Evolutionary conservation across 768 basidiomycete species (phyloP), one percentile per base, ranked within the genome.

Genomic region (Albatrellus ellisii): DNA sequence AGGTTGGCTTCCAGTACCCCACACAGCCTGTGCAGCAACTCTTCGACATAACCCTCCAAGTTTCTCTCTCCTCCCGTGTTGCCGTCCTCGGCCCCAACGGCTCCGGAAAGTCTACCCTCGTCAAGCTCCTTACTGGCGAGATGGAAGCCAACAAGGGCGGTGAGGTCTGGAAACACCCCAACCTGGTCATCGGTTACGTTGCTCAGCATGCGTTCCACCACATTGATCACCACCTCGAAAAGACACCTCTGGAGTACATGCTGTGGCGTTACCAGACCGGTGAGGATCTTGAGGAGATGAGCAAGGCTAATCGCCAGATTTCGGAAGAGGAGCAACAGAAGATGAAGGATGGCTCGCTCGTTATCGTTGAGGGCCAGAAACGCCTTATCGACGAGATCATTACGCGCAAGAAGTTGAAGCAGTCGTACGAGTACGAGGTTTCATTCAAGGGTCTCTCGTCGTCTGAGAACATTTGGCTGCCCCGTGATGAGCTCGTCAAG

Each of bases 201-300:
- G 92, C 92, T 31, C 92, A 97, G 66, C 92, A 97, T 65, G 92
- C 92, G 47, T 97, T 97, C 91, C 92, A 97, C 72, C 92, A 97
- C 64, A 97, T 97, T 58, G 92, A 97, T 62, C 68, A 89, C 63
- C 92, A 97, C 60, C 86, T 97, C 59, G 92, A 97, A 75, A 94
- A 91, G 75, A 97, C 92, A 11, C 88, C 92, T 38, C 80, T 97
- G 54, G 92, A 97, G 69, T 97, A 97, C 75, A 90, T 97, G 88
- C 69, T 97, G 52, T 97, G 92, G 92, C 91, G 92, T 67, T 97
- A 95, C 79, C 92, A 97, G 75, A 97, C 92, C 45, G 92, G 92
- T 62, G 92, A 97, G 64, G 92, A 97, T 72, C 65, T 95, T 60
- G 92, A 97, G 68, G 92, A 95, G 70, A 75, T 97, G 77, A 67